These are phyloP conservation scores for Fusarium phyllophilum DNA, from an alignment of 2,329 filamentous ascomycete species.

Conservation along the genomic window DNA sequence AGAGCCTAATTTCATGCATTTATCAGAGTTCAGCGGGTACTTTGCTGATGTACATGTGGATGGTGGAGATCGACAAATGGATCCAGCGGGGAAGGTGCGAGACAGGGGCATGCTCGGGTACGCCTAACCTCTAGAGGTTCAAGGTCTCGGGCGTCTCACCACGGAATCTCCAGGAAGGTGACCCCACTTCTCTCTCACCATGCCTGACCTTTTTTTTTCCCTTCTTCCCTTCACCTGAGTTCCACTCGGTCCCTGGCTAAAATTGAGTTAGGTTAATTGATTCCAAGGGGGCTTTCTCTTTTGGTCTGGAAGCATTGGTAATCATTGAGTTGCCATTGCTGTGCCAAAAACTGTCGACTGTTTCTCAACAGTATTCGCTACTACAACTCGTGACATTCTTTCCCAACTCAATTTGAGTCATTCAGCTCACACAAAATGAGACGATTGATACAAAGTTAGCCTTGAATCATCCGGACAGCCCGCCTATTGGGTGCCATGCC, in stretches of 20 bases:
- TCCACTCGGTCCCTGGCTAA: constrained; percentile 30
- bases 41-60: background rate
- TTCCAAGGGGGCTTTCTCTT: constrained; percentile 4
- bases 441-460: background rate
- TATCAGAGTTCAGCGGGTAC: constrained; percentile 17
- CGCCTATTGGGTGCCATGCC: constrained; percentile 32
- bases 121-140: constrained; percentile 47
- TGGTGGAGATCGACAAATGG: constrained; percentile 12
- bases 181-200: constrained; percentile 24
- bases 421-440: background rate
- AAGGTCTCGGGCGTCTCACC: constrained; percentile 43
- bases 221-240: constrained; percentile 13
- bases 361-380: background rate
- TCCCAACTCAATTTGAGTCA: constrained; percentile 1
- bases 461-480: background rate
- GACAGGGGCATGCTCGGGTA: constrained; percentile 39
- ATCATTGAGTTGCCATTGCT: background rate
- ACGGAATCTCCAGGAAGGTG: constrained; percentile 38
- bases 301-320: constrained; percentile 14
- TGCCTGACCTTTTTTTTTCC: constrained; percentile 18
- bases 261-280: constrained; percentile 5
- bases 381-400: background rate
- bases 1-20: constrained; percentile 25
- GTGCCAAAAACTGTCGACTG: background rate
- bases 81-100: constrained; percentile 26